Evolutionary conservation across 495 filamentous ascomycete genomes (phyloP), one percentile per base, ranked within the genome.

Genomic region (Xylaria scruposa): DNA sequence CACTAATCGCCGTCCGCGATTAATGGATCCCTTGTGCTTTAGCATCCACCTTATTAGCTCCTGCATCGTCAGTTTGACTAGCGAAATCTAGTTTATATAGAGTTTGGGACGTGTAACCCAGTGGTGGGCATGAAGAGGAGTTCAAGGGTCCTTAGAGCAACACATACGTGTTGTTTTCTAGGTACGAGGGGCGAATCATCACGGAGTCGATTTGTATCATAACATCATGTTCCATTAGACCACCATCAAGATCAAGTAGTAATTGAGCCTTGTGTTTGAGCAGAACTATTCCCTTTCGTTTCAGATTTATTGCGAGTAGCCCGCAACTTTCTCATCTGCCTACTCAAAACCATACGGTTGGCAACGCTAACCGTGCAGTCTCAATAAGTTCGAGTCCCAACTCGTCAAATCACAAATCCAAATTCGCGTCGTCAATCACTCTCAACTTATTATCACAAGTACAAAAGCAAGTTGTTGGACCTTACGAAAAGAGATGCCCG

Each of bases 211-310:
- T 59, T 44, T 72, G 70, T 72, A 72, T 72, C 40, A 72, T 72
- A 72, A 53, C 70, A 72, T 38, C 38, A 59, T 72, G 46, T 59
- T 59, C 44, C 63, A 36, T 36, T 67, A 72, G 65, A 72, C 63
- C 60, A 51, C 51, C 62, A 47, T 62, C 53, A 68, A 67, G 42
- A 68, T 67, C 61, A 59, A 68, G 58, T 68, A 66, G 44, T 53
- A 72, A 72, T 72, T 61, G 63, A 66, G 54, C 70, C 67, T 58
- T 31, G 26, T 21, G 67, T 59, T 49, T 58, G 21, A 68, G 44
- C 42, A 38, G 15, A 17, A 29, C 29, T 26, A 10, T 24, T 46
- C 9, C 8, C 19, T 38, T 33, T 59, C 8, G 4, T 29, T 0
- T 21, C 1, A 5, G 4, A n/a, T 4, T 56, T 24, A 38, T 3